These are phyloP conservation scores for Fraxinus floribunda DNA, from an alignment of 305 asterid species.

Conservation along the genomic window DNA sequence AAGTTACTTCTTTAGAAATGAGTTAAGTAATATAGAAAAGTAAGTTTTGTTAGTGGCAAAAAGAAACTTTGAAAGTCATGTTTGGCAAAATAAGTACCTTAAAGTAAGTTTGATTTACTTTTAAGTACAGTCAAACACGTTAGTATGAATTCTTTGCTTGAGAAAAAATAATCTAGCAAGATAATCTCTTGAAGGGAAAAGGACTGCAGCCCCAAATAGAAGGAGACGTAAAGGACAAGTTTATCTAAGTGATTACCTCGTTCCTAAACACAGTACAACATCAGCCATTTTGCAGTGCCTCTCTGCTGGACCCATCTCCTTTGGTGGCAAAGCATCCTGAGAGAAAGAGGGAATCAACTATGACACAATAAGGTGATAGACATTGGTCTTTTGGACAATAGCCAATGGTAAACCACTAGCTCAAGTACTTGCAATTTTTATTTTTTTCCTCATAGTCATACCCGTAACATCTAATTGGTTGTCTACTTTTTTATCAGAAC, in stretches of 20 bases:
- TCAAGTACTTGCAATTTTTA: constrained; percentile 6
- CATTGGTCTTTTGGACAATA: background rate
- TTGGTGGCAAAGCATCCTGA: constrained; percentile 88
- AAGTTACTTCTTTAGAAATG: background rate
- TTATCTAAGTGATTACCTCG: constrained; percentile 56
- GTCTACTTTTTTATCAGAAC: constrained; percentile 6
- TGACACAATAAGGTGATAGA: constrained; percentile 19
- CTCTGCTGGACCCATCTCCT: constrained; percentile 93
- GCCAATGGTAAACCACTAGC: constrained; percentile 10
- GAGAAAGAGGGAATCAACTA: constrained; percentile 30
- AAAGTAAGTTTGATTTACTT: background rate
- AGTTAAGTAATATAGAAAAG: background rate
- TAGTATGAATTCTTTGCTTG: background rate
- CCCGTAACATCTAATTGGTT: background rate
- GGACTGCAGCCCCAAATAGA: constrained; percentile 5
- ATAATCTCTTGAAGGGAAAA: constrained; percentile 20
- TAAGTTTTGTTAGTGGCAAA: background rate
- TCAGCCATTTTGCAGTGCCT: constrained; percentile 93
- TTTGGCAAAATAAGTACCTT: background rate
- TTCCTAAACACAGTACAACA: constrained; percentile 86
- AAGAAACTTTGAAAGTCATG: background rate
- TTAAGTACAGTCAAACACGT: background rate
- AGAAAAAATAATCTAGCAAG: background rate
- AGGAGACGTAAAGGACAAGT: constrained; percentile 12
- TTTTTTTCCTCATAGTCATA: background rate